Evolutionary conservation across 805 yeast genomes (phyloP).

Genomic region (Kodamaea leandrae): DNA sequence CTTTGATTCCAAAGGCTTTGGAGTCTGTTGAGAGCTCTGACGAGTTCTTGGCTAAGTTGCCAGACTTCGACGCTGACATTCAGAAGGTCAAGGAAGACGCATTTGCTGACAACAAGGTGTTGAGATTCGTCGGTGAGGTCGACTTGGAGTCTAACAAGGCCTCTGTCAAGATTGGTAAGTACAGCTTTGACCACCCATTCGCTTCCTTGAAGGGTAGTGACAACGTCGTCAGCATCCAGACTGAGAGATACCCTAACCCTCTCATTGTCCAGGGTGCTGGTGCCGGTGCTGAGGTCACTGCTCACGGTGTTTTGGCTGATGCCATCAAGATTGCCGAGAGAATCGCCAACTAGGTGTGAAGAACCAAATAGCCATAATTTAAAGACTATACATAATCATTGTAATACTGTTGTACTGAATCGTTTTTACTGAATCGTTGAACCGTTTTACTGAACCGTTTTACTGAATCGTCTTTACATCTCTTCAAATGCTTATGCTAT

Average conservation of each 20-base stretch:
- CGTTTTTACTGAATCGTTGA: not conserved
- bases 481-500: too few species aligned
- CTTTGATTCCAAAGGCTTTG: constrained; percentile 84
- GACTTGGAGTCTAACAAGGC: constrained; percentile 69
- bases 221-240: constrained; percentile 87
- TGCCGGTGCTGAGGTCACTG: constrained; percentile 72
- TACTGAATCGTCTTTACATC: too few species aligned
- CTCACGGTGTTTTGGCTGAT: constrained; percentile 89
- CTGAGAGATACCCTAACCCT: constrained; percentile 91
- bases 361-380: not conserved
- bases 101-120: constrained; percentile 75
- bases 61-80: constrained; percentile 77
- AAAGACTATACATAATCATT: not conserved
- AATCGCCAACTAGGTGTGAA: constrained; percentile 43
- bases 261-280: constrained; percentile 98
- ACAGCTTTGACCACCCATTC: constrained; percentile 87
- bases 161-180: constrained; percentile 85
- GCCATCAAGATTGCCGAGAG: constrained; percentile 89
- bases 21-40: constrained; percentile 69
- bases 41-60: constrained; percentile 78
- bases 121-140: constrained; percentile 90
- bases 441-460: too few species aligned
- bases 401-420: not conserved
- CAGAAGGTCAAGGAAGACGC: constrained; percentile 79
- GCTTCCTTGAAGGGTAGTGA: constrained; percentile 95